Evolutionary conservation across 495 filamentous ascomycete species (phyloP).

Genomic region (Xylaria castorea): DNA sequence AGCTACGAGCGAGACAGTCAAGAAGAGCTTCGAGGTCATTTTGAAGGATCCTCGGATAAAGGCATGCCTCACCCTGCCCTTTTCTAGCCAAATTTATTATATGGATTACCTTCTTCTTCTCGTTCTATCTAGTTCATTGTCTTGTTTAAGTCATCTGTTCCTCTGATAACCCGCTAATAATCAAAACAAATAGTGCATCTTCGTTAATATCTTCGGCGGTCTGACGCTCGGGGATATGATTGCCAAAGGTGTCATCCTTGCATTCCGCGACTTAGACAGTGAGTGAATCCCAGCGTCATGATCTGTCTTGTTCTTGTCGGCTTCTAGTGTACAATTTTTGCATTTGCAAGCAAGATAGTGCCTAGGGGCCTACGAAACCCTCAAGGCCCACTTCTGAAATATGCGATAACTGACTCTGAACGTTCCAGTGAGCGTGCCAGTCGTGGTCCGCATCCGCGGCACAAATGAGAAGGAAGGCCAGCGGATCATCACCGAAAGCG

Average conservation of each 20-base stretch:
- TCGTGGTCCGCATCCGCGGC: constrained; percentile 83
- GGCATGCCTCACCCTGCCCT: constrained; percentile 29
- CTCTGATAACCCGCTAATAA: constrained; percentile 30
- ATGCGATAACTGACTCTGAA: not conserved
- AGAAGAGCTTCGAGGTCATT: constrained; percentile 75
- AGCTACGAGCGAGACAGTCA: constrained; percentile 84
- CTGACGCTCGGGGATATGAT: constrained; percentile 90
- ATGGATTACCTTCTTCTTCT: not conserved
- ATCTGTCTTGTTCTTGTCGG: not conserved
- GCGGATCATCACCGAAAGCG: constrained; percentile 78
- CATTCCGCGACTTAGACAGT: constrained; percentile 72
- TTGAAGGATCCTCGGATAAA: constrained; percentile 74
- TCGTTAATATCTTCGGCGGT: constrained; percentile 93
- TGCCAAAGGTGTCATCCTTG: constrained; percentile 78
- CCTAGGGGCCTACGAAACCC: not conserved
- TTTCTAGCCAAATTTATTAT: not conserved
- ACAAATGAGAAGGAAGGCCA: constrained; percentile 82
- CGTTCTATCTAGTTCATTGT: not conserved
- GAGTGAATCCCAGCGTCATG: not conserved
- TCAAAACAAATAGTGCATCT: constrained; percentile 53
- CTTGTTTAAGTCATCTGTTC: constrained; percentile 7
- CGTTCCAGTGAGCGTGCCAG: constrained; percentile 63
- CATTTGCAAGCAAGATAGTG: not conserved
- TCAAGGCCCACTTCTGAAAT: not conserved
- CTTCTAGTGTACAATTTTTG: not conserved